Base-by-base conservation (phyloP, 805 yeast species). In the Schwanniomyces vanrijiae region DNA sequence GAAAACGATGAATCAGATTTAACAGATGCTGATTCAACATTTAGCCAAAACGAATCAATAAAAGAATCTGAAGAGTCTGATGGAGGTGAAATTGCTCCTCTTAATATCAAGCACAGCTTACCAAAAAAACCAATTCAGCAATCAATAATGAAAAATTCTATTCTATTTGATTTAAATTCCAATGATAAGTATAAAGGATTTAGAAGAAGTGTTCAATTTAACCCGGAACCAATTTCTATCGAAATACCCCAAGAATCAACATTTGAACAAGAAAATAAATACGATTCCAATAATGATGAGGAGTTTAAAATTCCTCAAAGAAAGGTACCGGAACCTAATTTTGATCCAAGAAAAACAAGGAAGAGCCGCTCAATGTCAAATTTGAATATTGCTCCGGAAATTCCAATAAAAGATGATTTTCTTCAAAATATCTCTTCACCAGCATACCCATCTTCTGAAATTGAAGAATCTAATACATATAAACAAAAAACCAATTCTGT, bases 121-220 rank as follows among this genome's bases (percentile, higher is more conserved):
- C 5, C 28, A 2, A 16, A n/a, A 22, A 24, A 22, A 10, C 41
- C 31, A 13, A 4, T 14, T 14, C 41, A 19, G 10, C 41, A 13
- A 38, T 22, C 41, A 8, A 29, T 40, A 24, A 22, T 44, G 22
- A 33, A 40, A 38, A 49, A 45, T 18, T 51, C 58, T 13, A 59
- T 66, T 50, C 56, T 57, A 37, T 55, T 69, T 43, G 57, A 63
- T 19, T 60, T 68, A 21, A 48, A 55, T 22, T 55, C 56, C 10
- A 69, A 69, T 49, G 69, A 62, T 38, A 71, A 68, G 47, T 73
- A 73, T 55, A 65, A 55, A 48, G 77, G 77, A 1, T 73, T 73
- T 56, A 70, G 77, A 62, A 63, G 76, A 59, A 66, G 64, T 49
- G 58, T 54, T 13, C 51, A 56, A 25, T 41, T 37, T 19, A 49